Conservation (phyloP, 2,329 filamentous ascomycete genomes). For the Diaporthe longicolla region DNA sequence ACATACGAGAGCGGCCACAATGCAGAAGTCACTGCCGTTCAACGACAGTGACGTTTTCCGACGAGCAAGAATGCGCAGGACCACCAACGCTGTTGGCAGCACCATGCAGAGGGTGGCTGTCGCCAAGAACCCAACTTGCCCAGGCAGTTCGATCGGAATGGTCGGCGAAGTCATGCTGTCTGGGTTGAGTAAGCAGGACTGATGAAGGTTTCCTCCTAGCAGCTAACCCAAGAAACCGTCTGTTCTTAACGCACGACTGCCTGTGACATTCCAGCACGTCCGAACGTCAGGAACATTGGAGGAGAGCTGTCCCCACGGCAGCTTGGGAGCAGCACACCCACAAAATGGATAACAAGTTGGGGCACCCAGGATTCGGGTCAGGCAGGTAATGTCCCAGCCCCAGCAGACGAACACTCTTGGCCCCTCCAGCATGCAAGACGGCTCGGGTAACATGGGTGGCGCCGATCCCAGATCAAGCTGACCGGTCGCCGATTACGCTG, state of each 20-base stretch:
- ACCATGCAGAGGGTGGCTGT: slow-evolving; percentile 17
- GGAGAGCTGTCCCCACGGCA: background rate
- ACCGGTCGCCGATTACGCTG: background rate
- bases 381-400: background rate
- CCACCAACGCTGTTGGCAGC: slow-evolving; percentile 8
- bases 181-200: background rate
- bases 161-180: slow-evolving; percentile 7
- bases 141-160: slow-evolving; percentile 21
- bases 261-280: background rate
- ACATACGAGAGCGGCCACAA: slow-evolving; percentile 7
- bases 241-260: background rate
- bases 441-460: background rate
- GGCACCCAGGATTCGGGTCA: background rate
- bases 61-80: slow-evolving; percentile 5
- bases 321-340: background rate
- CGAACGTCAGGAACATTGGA: background rate
- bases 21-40: slow-evolving; percentile 22
- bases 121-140: slow-evolving; percentile 8
- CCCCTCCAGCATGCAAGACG: slow-evolving; percentile 1
- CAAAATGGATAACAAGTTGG: background rate
- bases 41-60: slow-evolving; percentile 12
- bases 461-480: slow-evolving; percentile 3
- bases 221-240: background rate
- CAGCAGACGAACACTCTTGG: background rate
- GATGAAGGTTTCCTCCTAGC: background rate